These are phyloP conservation scores for Rachicladosporium sp. DNA, from an alignment of 2,329 filamentous ascomycete species.

Conservation along the genomic window DNA sequence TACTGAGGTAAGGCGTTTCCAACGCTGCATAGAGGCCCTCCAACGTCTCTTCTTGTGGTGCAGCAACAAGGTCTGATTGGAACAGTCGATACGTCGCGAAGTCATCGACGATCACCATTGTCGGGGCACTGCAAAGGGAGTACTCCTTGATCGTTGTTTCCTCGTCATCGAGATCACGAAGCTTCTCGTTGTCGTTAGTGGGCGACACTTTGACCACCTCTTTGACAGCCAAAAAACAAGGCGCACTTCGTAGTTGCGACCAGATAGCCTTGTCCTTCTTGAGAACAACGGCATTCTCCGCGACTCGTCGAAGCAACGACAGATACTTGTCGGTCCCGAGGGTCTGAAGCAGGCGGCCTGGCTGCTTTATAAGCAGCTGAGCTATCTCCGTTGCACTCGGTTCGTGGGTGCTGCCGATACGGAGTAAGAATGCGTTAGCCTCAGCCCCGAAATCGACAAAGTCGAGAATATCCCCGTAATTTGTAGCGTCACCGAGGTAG, in stretches of 20 bases:
- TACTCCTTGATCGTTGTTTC: constrained; percentile 56
- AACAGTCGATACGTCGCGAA: constrained; percentile 83
- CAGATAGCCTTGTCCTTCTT: constrained; percentile 71
- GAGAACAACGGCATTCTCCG: constrained; percentile 56
- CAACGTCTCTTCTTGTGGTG: constrained; percentile 76
- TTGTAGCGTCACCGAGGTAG: constrained; percentile 61
- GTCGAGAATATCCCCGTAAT: constrained; percentile 86
- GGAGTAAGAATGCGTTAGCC: constrained; percentile 78
- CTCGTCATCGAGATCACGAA: constrained; percentile 32
- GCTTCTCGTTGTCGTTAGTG: constrained; percentile 29
- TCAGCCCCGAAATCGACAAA: constrained; percentile 88
- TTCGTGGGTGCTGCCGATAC: constrained; percentile 81
- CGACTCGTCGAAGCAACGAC: constrained; percentile 65
- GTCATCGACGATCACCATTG: constrained; percentile 74
- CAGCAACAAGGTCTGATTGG: constrained; percentile 69
- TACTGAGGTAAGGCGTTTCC: constrained; percentile 64
- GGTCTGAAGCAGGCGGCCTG: constrained; percentile 65
- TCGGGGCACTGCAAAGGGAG: constrained; percentile 57
- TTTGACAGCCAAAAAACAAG: constrained; percentile 73
- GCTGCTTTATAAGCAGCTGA: constrained; percentile 68
- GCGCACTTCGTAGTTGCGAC: constrained; percentile 58
- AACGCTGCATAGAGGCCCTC: constrained; percentile 77
- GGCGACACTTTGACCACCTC: constrained; percentile 51
- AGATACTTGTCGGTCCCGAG: constrained; percentile 83
- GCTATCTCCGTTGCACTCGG: constrained; percentile 81